Percentiles rank a stretch among this genome's conserved stretches.
Evolutionary conservation across 1,284 basidiomycete genomes (phyloP).

Genomic region (Abortiporus biennis): DNA sequence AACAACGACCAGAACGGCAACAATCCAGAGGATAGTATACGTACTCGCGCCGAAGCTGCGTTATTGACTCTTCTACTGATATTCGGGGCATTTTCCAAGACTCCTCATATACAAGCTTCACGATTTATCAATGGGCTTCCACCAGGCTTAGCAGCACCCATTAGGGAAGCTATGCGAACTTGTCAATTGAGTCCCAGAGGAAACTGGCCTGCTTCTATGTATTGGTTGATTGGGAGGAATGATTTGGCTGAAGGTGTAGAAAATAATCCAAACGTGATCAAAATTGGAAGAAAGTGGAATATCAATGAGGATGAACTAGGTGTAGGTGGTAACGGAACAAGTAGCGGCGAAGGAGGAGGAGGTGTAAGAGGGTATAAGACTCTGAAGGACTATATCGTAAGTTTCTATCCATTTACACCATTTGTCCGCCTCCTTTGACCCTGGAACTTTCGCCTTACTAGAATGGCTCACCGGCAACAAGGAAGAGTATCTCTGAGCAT

Average conservation of each 20-base stretch:
- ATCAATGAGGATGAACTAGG: too few relatives aligned
- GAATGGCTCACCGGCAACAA: too few relatives aligned
- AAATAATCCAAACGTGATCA: slow-evolving; percentile 32
- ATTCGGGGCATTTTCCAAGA: slow-evolving; percentile 49
- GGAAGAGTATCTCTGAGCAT: too few relatives aligned
- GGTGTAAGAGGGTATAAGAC: slow-evolving; percentile 54
- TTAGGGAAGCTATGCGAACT: slow-evolving; percentile 77
- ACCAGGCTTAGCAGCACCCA: slow-evolving; percentile 70
- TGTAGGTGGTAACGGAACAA: too few relatives aligned
- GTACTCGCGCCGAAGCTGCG: slow-evolving; percentile 43
- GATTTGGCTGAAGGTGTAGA: slow-evolving; percentile 68
- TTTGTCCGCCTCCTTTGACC: too few relatives aligned
- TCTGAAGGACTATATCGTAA: slow-evolving; percentile 55
- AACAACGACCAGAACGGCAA: too few relatives aligned
- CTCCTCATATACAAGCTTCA: too few relatives aligned
- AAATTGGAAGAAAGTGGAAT: slow-evolving; percentile 15
- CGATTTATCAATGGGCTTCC: too few relatives aligned
- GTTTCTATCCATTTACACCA: too few relatives aligned
- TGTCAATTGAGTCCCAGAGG: slow-evolving; percentile 75
- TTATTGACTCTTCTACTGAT: slow-evolving; percentile 16
- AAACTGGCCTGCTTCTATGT: slow-evolving; percentile 68
- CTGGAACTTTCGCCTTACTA: too few relatives aligned
- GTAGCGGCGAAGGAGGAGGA: slow-evolving; percentile 26
- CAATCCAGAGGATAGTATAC: too few relatives aligned
- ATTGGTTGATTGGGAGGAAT: slow-evolving; percentile 70